Conservation (phyloP, 257 asterid species). For the Coffea canephora region DNA sequence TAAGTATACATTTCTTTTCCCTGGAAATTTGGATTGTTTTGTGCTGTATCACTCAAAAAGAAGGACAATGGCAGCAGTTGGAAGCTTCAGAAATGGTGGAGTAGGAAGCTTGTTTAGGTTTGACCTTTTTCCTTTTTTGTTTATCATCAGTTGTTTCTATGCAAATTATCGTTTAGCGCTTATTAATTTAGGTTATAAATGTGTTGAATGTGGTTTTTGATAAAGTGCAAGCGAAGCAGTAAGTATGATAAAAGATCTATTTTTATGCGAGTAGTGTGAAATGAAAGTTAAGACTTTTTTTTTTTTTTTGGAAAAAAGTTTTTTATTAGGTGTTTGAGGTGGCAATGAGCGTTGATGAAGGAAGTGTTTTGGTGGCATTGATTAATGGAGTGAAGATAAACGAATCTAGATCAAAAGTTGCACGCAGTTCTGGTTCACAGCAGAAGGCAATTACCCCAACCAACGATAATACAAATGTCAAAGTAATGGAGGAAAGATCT, state of each 20-base stretch:
- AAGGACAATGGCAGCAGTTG: not conserved
- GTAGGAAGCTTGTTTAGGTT: not conserved
- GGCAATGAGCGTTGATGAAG: not conserved
- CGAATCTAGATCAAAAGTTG: constrained; percentile 27
- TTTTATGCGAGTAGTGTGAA: not conserved
- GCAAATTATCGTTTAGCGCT: no score
- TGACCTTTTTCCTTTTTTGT: not conserved
- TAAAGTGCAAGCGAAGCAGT: not conserved
- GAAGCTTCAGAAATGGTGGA: not conserved
- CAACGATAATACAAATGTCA: constrained; percentile 19
- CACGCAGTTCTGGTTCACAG: constrained; percentile 29
- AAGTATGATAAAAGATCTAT: no score
- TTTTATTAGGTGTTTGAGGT: not conserved
- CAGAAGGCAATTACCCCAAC: not conserved
- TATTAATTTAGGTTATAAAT: not conserved
- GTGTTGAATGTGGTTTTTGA: not conserved
- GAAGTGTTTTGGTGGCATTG: not conserved
- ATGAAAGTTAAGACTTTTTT: not conserved
- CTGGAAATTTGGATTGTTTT: not conserved
- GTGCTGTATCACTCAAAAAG: not conserved
- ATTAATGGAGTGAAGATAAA: constrained; percentile 11
- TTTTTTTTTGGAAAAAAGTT: not conserved
- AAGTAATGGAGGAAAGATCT: constrained; percentile 25
- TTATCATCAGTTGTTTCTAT: not conserved
- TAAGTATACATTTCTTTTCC: not conserved